Evolutionary conservation across 2,329 filamentous ascomycete genomes (phyloP), one percentile per base, ranked within the genome.

Genomic region (Epichloe sylvatica): DNA sequence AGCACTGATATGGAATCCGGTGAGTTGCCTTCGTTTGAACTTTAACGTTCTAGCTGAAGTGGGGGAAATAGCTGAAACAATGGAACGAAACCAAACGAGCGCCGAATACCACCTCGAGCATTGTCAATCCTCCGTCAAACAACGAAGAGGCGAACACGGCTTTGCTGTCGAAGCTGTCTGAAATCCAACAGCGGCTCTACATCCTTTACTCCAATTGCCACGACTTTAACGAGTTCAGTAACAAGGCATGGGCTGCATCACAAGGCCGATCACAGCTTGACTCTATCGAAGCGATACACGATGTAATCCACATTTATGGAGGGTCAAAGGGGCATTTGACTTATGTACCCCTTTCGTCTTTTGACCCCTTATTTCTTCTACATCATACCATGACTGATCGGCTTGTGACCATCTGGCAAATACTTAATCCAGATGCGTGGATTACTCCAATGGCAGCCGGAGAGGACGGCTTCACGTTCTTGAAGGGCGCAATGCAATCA

Each of bases 361-460:
- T 87, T 60, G 87, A 94, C 60, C 86, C 86, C 0, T 68, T 86
- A 12, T 90, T 91, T 65, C 86, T 83, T 66, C 67, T 91, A 8
- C 85, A 91, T 58, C 86, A 91, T 58, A 70, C 73, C 54, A 89
- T 85, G 64, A 76, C 88, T 7, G 87, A 94, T 59, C 78, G 87
- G 3, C 65, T 86, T 30, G 78, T 88, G 54, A 78, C 85, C 34
- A 75, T 94, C 53, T 92, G 85, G 85, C 85, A 92, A 67, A 70
- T 74, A 1, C 64, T 92, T 13, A 76, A 92, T 54, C 84, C 83
- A 0, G 68, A 78, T 19, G 76, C 76, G 30, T 91, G 81, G 67
- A 75, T 88, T 5, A 67, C 72, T 21, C 74, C 81, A 1, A 73
- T 77, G 53, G 56, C 67, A 6, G 76, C 72, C 47, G 67, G 64